A percentile compares a stretch with the other conserved stretches of the same genome.
Conservation (phyloP, 1,139 yeast genomes). For the Pichia sp. region DNA sequence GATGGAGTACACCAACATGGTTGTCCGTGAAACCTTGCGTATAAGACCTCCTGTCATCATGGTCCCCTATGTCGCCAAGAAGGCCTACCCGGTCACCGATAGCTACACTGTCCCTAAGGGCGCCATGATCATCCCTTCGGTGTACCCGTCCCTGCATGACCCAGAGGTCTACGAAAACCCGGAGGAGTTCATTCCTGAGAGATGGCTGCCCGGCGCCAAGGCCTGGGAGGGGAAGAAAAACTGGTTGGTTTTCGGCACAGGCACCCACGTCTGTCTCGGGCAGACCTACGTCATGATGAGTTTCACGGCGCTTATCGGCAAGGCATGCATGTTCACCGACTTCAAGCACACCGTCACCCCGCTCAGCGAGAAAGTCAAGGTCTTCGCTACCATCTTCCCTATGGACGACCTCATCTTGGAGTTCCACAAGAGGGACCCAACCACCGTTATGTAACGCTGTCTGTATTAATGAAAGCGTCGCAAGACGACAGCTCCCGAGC, state of each 20-base stretch:
- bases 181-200: constrained; percentile 89
- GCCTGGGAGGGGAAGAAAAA: constrained; percentile 69
- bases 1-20: constrained; percentile 86
- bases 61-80: constrained; percentile 95
- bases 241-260: constrained; percentile 96
- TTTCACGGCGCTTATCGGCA: constrained; percentile 86
- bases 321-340: constrained; percentile 74
- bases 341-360: constrained; percentile 79
- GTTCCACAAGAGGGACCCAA: constrained; percentile 63
- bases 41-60: constrained; percentile 95
- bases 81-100: constrained; percentile 76
- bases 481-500: not conserved
- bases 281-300: constrained; percentile 89
- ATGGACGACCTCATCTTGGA: constrained; percentile 84
- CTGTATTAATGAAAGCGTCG: too few species aligned
- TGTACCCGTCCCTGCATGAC: constrained; percentile 94
- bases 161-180: constrained; percentile 95
- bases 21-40: constrained; percentile 86
- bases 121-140: constrained; percentile 90
- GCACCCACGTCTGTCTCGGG: constrained; percentile 94
- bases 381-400: constrained; percentile 97
- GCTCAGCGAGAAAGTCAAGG: constrained; percentile 84
- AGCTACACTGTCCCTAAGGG: constrained; percentile 93
- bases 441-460: constrained; percentile 16
- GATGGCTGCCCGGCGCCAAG: constrained; percentile 74